Base-by-base conservation (phyloP, 331 rosid genomes). In the Rosa hybrid region DNA sequence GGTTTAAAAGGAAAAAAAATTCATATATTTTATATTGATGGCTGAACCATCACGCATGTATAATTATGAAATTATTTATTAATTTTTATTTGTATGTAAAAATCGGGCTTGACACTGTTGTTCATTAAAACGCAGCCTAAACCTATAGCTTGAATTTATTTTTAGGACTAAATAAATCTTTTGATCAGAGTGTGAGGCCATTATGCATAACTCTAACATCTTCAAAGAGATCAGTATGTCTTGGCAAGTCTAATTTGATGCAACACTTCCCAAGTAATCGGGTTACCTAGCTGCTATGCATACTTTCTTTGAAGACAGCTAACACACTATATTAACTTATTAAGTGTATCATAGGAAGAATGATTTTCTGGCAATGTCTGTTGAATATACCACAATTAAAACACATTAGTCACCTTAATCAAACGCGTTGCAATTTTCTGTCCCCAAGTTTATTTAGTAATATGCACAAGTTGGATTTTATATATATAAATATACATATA, bases 381-480 rank as follows among this genome's bases (percentile, higher is more conserved):
- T 59, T n/a, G 62, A 56, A 56, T 21, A 20, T 7, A 4, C n/a
- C n/a, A 51, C 57, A 25, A 6, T 25, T 25, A 20, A 70, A 71
- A 34, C 59, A 14, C 57, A 25, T 45, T 21, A 16, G 21, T 49
- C 42, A 25, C 51, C n/a, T 53, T 38, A 74, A 73, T 73, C 41
- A 18, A 34, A 53, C 20, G 50, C 12, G 50, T 53, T 2, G 11
- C 50, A 20, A 12, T 53, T 38, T 74, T 74, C 25, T 59, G 14
- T 87, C 76, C 70, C 77, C 69, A 81, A 59, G n/a, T 79, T 77
- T 20, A 56, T 79, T 68, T 77, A 70, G 77, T 42, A 44, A 77
- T 78, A 74, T 49, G 51, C 20, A 80, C 80, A 81, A 81, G 83
- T 74, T 85, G 87, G 83, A 70, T 76, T 80, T 1, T 27, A 27